A percentile compares a stretch with the other conserved stretches of the same genome.
These are phyloP conservation scores for Odonthalia washingtoniensis DNA, from an alignment of 31 red algal genomes.

Conservation along the genomic window DNA sequence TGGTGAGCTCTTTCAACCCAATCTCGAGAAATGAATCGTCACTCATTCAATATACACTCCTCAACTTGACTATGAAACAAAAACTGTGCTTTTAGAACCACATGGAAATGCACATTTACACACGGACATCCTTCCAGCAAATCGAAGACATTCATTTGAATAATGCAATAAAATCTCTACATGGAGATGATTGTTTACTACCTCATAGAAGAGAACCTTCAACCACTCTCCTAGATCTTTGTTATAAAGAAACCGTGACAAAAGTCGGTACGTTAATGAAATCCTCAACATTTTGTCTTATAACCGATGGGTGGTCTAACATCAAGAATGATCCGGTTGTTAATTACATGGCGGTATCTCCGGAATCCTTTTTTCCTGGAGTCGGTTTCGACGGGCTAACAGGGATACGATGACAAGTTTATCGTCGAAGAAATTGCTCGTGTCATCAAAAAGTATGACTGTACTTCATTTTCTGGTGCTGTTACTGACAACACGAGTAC, in stretches of 20 bases:
- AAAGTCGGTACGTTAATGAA: background rate
- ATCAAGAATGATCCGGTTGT: background rate
- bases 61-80: background rate
- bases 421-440: background rate
- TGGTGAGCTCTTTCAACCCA: background rate
- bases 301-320: background rate
- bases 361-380: background rate
- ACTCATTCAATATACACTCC: background rate
- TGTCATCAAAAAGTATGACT: background rate
- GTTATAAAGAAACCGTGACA: background rate
- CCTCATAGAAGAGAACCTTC: background rate
- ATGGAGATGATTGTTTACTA: background rate
- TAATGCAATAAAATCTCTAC: background rate
- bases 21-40: background rate
- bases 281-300: background rate
- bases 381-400: background rate
- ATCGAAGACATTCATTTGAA: background rate
- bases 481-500: background rate
- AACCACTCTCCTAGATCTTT: background rate
- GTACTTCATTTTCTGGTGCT: background rate
- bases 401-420: background rate
- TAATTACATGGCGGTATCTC: background rate
- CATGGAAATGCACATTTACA: background rate
- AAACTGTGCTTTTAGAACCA: background rate
- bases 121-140: background rate